A percentile compares a stretch with the other conserved stretches of the same genome.
Conservation (phyloP, 768 basidiomycete species). For the Cantharellus cinnabarinus region DNA sequence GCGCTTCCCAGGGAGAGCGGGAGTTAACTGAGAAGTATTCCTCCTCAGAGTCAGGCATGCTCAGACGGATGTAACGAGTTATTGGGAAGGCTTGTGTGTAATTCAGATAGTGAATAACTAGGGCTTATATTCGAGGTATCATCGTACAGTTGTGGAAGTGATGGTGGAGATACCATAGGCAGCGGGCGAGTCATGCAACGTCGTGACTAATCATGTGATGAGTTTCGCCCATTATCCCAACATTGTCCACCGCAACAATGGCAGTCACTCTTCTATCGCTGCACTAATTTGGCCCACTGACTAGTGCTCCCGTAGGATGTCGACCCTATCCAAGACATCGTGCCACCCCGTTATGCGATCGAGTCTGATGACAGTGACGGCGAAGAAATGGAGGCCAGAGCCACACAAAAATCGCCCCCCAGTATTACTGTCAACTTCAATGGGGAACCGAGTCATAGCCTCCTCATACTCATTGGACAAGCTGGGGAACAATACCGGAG, state of each 20-base stretch:
- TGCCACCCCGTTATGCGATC: constrained; percentile 2
- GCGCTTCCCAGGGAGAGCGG: constrained; percentile 47
- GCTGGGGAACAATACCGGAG: too few relatives aligned
- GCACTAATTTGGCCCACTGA: too few relatives aligned
- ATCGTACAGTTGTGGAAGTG: constrained; percentile 16
- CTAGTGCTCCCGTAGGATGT: too few relatives aligned
- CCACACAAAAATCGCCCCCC: neutral
- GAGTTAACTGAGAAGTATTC: constrained; percentile 44
- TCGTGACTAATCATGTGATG: too few relatives aligned
- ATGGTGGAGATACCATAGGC: neutral
- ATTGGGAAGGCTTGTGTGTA: constrained; percentile 5
- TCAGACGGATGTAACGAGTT: constrained; percentile 12
- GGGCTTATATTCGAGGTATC: constrained; percentile 35
- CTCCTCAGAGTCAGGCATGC: constrained; percentile 71
- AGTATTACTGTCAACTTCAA: too few relatives aligned
- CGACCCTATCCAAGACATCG: neutral
- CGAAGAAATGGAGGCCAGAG: neutral
- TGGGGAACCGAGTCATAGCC: too few relatives aligned
- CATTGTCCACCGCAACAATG: too few relatives aligned
- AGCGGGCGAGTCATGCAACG: too few relatives aligned
- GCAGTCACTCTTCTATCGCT: too few relatives aligned
- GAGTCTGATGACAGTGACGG: constrained; percentile 4
- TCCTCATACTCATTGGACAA: too few relatives aligned
- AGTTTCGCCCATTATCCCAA: too few relatives aligned
- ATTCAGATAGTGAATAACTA: constrained; percentile 8